Evolutionary conservation across 192 early-diverging fungal species (phyloP), one percentile per base, ranked within the genome.

Genomic region (Dissophora globulifera): DNA sequence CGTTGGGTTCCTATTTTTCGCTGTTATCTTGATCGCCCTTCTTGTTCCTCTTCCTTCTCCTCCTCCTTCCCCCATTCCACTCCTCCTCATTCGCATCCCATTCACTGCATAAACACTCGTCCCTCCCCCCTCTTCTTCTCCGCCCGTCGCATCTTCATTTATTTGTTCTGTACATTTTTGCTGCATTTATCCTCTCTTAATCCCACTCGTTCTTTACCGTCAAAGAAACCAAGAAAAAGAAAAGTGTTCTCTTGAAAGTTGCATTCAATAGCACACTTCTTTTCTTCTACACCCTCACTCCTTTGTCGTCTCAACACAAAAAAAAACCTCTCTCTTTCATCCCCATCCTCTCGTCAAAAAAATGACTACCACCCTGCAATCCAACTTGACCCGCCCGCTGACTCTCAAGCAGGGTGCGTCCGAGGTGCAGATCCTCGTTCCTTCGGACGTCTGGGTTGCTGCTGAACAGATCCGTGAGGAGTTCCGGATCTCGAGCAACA

Each of bases 401-500:
- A 82, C 88, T 58, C 80, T 95, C 79, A 93, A 91, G 84, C 90
- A 92, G 72, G 86, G 85, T 59, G 84, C 88, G 27, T 86, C 88
- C 66, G 92, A 97, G 78, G 83, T 94, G 60, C 87, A 93, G 19
- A 88, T 97, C 52, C 80, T 92, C 33, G 87, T 97, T 22, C 93
- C 94, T 63, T 85, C 90, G 52, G 84, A 90, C 78, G 88, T 93
- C 63, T 97, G 95, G 95, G 91, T 92, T 2, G 85, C 89, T 26
- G 95, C 95, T 58, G 95, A 97, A 79, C 89, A 90, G 56, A 78
- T 95, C 62, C 86, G 90, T 33, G 93, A 96, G 74, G 85, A 88
- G 79, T 91, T 94, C 69, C 33, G 64, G 58, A 50, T 76, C 38
- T 62, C 72, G 22, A 30, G 31, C 17, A 76, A 72, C 64, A 40